phyloP scores from a whole-genome alignment of 768 basidiomycete genomes.

The Suillus weaverae region DNA sequence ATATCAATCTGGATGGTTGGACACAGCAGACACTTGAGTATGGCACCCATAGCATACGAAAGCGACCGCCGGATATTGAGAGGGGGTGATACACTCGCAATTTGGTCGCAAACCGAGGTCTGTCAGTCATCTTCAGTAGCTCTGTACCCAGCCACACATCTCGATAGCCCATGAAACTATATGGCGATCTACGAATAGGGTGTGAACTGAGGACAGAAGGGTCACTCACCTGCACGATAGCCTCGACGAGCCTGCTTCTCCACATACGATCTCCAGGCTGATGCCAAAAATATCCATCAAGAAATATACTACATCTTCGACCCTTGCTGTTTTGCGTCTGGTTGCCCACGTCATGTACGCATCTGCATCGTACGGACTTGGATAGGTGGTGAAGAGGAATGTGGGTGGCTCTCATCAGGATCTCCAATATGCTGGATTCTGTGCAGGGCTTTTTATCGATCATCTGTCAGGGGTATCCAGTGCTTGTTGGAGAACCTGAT shows the following conservation, averaged over 20 bases:
- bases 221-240: not conserved
- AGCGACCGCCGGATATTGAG: not conserved
- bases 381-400: not conserved
- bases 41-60: not conserved
- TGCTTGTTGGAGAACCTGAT: not conserved
- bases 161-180: not conserved
- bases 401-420: not conserved
- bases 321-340: not conserved
- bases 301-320: not conserved
- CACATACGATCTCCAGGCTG: not conserved
- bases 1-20: not conserved
- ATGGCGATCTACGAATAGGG: not conserved
- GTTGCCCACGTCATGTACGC: not conserved
- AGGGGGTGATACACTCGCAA: not conserved
- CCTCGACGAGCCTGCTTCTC: not conserved
- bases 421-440: not conserved
- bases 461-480: not conserved
- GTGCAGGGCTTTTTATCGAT: not conserved
- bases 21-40: not conserved
- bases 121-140: not conserved
- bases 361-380: not conserved
- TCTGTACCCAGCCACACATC: not conserved
- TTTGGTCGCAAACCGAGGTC: not conserved
- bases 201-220: not conserved
- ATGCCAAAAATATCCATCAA: not conserved